Base-by-base conservation (phyloP, 2,329 filamentous ascomycete species). In the Fusarium oligoseptatum region DNA sequence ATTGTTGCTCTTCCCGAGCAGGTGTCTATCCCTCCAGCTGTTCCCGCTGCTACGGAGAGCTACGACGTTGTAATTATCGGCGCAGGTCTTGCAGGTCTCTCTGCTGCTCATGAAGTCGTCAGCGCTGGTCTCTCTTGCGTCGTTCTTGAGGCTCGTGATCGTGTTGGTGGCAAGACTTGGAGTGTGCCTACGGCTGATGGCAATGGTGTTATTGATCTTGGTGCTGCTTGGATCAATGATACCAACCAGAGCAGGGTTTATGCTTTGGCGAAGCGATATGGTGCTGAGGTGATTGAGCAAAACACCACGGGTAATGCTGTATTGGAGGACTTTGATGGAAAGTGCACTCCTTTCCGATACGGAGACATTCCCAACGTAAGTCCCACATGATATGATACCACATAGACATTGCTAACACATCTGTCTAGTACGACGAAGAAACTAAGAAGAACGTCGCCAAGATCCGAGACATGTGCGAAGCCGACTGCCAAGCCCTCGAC, bases 101-200 rank as follows among this genome's bases (percentile, higher is more conserved):
- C 77, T 20, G 82, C 85, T 0, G 84, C 84, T 1, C 66, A 77
- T 11, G 73, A 79, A 1, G 64, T 86, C 5, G 70, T 81, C 3
- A 60, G 71, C 3, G 81, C 81, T 3, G 84, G 84, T 0, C 75
- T 85, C 11, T 82, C 81, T 0, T 81, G 80, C 29, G 52, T 85
- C 0, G 82, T 89, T 4, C 79, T 89, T 0, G 88, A 89, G 72
- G 86, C 86, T 0, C 80, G 83, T 2, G 82, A 87, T 43, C 82
- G 85, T 0, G 85, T 88, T 1, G 87, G 88, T 1, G 87, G 88
- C 12, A 89, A 89, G 78, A 76, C 72, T 15, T 36, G 70, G 37
- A 68, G 68, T 20, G 45, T 72, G 6, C 27, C 67, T 7, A 61
- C 60, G 2, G 57, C 69, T 8, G 45, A 52, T 36, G 37, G 66